Base-by-base conservation (phyloP, 257 asterid genomes). In the Fraxinus anomala region DNA sequence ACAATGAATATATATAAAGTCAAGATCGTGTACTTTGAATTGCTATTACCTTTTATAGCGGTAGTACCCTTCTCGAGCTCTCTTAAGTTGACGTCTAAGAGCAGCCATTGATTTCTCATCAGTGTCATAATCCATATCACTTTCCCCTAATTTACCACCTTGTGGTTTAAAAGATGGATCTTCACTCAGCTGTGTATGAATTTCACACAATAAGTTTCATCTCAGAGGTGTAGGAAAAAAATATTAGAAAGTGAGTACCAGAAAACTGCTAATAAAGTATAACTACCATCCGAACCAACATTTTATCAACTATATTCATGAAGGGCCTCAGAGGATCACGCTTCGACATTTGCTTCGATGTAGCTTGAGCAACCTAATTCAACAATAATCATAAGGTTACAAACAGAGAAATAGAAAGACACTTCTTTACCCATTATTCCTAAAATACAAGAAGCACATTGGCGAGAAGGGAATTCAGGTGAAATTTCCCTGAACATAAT, bases 41-140 rank as follows among this genome's bases (percentile, higher is more conserved):
- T 76, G 82, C 69, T 81, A 73, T 82, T 83, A 88, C 97, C 97
- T 92, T 86, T 81, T 92, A 77, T 84, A 86, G 34, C 91, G 89
- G 81, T 89, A 92, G 84, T 90, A 88, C 76, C 80, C 83, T 81
- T 82, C 94, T 80, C 90, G 86, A 82, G 97, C 91, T 88, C 51
- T 89, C 84, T 80, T 80, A 74, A 92, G 89, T 36, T 88, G 89
- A 40, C 96, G 94, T 75, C 97, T 89, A 75, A 92, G 94, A 78
- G 84, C 74, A 6, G 96, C 97, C 97, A 92, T 92, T 84, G 89
- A 75, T 84, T 90, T 92, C 67, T 74, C 83, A 85, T 92, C 97
- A 80, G 94, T 86, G 83, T 92, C 96, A 75, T 90, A 92, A 75
- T 90, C 97, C 97, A 90, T 89, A 74, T 92, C 97, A 82, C 82